These are phyloP conservation scores for Colletotrichum sp. DNA, from an alignment of 2,329 filamentous ascomycete genomes.

Conservation along the genomic window DNA sequence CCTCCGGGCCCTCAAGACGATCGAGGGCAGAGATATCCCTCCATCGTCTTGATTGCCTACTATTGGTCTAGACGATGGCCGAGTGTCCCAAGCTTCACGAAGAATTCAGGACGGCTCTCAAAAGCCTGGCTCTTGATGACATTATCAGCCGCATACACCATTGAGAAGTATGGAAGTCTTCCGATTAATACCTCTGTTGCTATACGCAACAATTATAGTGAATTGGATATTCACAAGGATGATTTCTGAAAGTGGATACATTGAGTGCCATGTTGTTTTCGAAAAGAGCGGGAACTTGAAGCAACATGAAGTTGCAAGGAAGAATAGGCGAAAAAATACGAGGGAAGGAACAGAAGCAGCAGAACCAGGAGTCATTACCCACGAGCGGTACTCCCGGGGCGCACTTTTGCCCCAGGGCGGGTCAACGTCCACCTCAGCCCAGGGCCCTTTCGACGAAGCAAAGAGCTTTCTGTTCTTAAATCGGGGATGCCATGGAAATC, in stretches of 20 bases:
- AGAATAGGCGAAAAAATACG: neutral
- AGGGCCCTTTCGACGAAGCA: neutral
- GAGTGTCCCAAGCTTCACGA: neutral
- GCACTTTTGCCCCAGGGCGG: neutral
- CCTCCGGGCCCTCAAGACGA: neutral
- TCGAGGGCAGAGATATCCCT: neutral
- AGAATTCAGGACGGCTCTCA: neutral
- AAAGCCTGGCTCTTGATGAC: neutral
- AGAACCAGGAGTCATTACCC: neutral
- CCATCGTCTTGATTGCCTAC: neutral
- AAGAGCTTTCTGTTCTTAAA: too few relatives aligned
- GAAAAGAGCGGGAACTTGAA: neutral
- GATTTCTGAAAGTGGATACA: neutral
- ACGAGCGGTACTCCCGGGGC: neutral
- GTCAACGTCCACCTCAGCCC: neutral
- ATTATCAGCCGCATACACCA: neutral
- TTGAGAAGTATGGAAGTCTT: neutral
- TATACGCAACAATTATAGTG: neutral
- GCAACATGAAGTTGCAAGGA: neutral
- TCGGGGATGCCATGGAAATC: too few relatives aligned
- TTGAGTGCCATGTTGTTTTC: neutral
- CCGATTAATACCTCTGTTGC: neutral
- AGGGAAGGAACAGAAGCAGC: neutral
- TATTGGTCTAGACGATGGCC: neutral
- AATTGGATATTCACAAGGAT: neutral